Conservation (phyloP, 371 early-diverging fungal species). For the Mucor indicus region DNA sequence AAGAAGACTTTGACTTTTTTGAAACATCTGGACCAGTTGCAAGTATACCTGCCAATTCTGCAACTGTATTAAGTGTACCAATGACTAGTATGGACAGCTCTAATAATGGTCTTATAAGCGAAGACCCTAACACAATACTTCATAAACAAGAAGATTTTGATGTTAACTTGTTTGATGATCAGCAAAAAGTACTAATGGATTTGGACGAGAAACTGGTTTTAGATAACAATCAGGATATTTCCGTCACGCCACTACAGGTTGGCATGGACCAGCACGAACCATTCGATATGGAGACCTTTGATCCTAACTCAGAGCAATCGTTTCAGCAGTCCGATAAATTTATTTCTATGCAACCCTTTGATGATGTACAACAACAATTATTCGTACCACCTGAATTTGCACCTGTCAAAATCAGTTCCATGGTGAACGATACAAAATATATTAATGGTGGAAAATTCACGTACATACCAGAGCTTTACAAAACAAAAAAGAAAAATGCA, state of each 20-base stretch:
- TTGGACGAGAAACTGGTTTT: slow-evolving; percentile 6
- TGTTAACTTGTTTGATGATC: neutral
- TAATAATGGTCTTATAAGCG: neutral
- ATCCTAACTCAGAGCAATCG: no score
- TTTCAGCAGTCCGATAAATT: neutral
- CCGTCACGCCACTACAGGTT: slow-evolving; percentile 12
- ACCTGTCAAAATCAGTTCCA: slow-evolving; percentile 29
- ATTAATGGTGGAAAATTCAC: slow-evolving; percentile 47
- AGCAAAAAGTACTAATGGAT: neutral
- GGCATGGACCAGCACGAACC: slow-evolving; percentile 7
- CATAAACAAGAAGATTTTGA: neutral
- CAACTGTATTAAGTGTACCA: neutral
- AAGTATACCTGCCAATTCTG: neutral
- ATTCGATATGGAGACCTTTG: neutral
- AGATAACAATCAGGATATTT: slow-evolving; percentile 3
- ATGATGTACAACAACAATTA: slow-evolving; percentile 1
- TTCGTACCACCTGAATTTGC: slow-evolving; percentile 45
- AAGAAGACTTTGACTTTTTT: slow-evolving; percentile 50
- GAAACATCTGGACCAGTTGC: slow-evolving; percentile 4
- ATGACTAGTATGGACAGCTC: neutral
- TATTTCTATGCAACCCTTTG: neutral
- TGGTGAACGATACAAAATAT: slow-evolving; percentile 47
- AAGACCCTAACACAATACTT: neutral
- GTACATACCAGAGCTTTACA: slow-evolving; percentile 5
- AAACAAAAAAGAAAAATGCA: slow-evolving; percentile 6